Evolutionary conservation across 352 stramenopile species (phyloP), one percentile per base, ranked within the genome.

Genomic region (Blastocystis hominis): DNA sequence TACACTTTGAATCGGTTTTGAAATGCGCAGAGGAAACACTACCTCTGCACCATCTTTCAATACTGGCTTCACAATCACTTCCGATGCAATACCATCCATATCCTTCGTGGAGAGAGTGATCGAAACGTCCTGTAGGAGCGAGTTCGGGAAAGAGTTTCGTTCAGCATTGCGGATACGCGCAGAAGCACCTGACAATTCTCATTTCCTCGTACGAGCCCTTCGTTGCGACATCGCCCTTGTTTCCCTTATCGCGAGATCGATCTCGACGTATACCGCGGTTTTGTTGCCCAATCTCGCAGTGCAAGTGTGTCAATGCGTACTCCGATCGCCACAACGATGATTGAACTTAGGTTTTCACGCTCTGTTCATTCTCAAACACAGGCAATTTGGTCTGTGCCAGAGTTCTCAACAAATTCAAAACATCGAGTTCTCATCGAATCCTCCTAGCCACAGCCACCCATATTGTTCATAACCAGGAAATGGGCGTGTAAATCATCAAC

Each of bases 391-490:
- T 84, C 72, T 3, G 36, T 84, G 50, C 7, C 47, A 0, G 72
- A 84, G 50, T 44, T 84, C 7, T 84, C 72, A 4, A 68, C 72
- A 0, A 61, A 53, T n/a, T 64, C 59, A 20, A 53, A 84, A 30
- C 72, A 84, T 84, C 55, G 66, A 3, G 42, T 84, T 20, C 59
- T 84, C 34, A 34, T 84, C 17, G 72, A 84, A 30, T 84, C 66
- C 38, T 84, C 47, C 9, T 46, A 84, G 56, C 72, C 72, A 2
- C 72, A 84, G 20, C 72, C 72, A 9, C 72, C 47, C 36, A 50
- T 84, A 24, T 84, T n/a, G n/a, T 84, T 40, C 30, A 68, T 46
- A 84, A 84, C 20, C 72, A 68, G 38, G 72, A 53, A 34, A 84
- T 84, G 72, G 54, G 72, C 34, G 30, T 53, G 17, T 84, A 68